Conservation (phyloP, 768 basidiomycete species). For the Suillus plorans region DNA sequence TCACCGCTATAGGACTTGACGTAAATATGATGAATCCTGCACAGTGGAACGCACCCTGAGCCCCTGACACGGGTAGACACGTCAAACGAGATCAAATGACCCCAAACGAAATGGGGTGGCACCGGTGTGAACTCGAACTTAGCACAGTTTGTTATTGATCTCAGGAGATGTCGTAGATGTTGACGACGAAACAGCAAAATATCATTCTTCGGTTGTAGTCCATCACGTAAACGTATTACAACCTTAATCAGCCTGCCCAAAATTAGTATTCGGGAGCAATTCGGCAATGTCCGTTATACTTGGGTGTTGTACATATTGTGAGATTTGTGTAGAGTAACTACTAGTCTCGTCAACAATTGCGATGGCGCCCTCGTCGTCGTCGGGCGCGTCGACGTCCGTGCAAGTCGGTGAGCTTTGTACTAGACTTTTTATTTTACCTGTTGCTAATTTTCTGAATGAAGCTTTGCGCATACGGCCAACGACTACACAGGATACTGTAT, state of each 20-base stretch:
- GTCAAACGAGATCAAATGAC: background rate
- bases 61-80: background rate
- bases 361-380: constrained; percentile 75
- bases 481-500: constrained; percentile 76
- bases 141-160: background rate
- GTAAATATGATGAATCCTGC: background rate
- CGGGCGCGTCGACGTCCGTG: constrained; percentile 74
- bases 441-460: constrained; percentile 30
- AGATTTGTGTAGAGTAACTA: constrained; percentile 3
- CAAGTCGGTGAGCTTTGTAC: constrained; percentile 80
- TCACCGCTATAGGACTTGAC: background rate
- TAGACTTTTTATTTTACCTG: background rate
- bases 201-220: background rate
- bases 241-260: background rate
- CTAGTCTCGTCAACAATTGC: constrained; percentile 28
- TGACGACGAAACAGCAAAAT: background rate
- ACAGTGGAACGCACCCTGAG: background rate
- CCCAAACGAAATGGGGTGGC: background rate
- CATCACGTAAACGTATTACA: background rate
- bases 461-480: constrained; percentile 91
- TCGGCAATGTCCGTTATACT: constrained; percentile 2
- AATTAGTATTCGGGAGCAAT: background rate
- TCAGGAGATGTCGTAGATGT: background rate
- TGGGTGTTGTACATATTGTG: background rate
- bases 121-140: background rate